Conservation (phyloP, 169 alveolate genomes). For the Babesia gibsoni region DNA sequence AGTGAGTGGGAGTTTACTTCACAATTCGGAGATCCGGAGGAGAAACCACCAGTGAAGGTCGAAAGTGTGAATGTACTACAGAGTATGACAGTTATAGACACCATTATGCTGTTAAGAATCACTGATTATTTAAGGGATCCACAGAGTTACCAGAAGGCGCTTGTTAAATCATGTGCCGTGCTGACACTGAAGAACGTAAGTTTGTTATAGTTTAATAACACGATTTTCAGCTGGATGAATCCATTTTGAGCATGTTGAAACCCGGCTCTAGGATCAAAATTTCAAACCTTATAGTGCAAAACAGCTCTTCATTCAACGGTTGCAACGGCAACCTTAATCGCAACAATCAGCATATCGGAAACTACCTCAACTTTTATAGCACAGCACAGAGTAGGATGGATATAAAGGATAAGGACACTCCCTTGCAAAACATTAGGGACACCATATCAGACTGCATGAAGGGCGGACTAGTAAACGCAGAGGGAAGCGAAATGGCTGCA, state of each 20-base stretch:
- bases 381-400: constrained; percentile 31
- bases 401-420: constrained; percentile 20
- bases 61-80: constrained; percentile 10
- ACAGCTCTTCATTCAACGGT: background rate
- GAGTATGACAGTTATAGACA: constrained; percentile 20
- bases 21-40: constrained; percentile 18
- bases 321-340: background rate
- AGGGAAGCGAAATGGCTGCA: background rate
- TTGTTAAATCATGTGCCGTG: constrained; percentile 25
- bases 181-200: constrained; percentile 43
- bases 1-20: constrained; percentile 35
- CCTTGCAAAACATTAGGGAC: constrained; percentile 12
- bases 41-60: constrained; percentile 10
- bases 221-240: constrained; percentile 28
- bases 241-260: constrained; percentile 15
- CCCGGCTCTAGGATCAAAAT: constrained; percentile 32
- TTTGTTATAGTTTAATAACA: background rate
- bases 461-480: background rate
- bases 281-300: constrained; percentile 18
- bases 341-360: background rate
- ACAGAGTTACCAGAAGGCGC: constrained; percentile 5
- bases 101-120: constrained; percentile 20
- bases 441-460: background rate
- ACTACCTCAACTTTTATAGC: constrained; percentile 13
- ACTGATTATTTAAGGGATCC: constrained; percentile 16